Conservation (phyloP, 2,329 filamentous ascomycete genomes). For the Kalmusia sp. region DNA sequence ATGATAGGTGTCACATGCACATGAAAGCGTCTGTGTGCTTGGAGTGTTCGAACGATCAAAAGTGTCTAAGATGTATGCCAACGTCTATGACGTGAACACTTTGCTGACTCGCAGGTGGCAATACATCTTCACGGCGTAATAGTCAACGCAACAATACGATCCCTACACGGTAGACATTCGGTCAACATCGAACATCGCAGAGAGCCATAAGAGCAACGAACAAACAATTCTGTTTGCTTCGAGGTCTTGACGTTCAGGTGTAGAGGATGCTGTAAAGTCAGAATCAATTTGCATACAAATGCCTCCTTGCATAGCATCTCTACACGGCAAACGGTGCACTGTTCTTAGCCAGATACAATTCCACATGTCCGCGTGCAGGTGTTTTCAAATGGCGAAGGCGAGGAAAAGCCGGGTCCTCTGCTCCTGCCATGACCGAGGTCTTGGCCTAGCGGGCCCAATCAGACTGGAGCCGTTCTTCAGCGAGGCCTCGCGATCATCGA, state of each 20-base stretch:
- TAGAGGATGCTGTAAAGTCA: no score
- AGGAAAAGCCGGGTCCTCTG: slow-evolving; percentile 35
- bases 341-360: background rate
- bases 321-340: no score
- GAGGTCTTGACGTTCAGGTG: no score
- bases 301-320: no score
- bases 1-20: slow-evolving; percentile 1
- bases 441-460: slow-evolving; percentile 29
- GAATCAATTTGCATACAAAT: no score
- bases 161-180: background rate
- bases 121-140: no score
- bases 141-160: no score
- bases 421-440: slow-evolving; percentile 34
- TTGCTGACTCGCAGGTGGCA: background rate
- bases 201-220: no score
- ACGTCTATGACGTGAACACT: slow-evolving; percentile 18
- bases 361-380: background rate
- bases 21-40: background rate
- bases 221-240: no score
- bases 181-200: background rate
- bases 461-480: slow-evolving; percentile 13
- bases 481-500: slow-evolving; percentile 28
- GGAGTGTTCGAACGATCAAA: background rate
- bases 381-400: slow-evolving; percentile 6
- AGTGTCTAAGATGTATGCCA: background rate